Evolutionary conservation across 345 rosid genomes (phyloP).

Genomic region (Lumnitzera racemosa): DNA sequence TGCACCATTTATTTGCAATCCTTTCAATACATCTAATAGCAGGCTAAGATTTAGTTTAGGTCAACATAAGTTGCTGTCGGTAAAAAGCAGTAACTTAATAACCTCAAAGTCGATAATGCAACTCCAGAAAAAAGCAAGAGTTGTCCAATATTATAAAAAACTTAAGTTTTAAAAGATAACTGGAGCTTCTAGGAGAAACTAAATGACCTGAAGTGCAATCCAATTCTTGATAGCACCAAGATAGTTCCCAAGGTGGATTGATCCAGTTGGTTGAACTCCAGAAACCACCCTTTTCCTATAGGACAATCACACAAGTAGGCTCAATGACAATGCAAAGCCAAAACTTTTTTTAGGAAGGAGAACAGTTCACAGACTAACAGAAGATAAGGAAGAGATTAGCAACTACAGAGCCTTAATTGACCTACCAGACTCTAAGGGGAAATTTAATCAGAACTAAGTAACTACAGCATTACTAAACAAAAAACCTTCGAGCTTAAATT

Average conservation of each 20-base stretch:
- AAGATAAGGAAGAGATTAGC: not conserved
- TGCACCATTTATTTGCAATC: too few relatives aligned
- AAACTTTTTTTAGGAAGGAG: not conserved
- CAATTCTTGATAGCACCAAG: constrained; percentile 90
- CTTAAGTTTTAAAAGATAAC: not conserved
- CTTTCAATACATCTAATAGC: too few relatives aligned
- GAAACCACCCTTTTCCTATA: constrained; percentile 78
- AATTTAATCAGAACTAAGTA: too few relatives aligned
- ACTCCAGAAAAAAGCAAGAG: not conserved
- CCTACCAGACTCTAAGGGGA: too few relatives aligned
- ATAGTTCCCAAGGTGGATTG: constrained; percentile 85
- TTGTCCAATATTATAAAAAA: not conserved
- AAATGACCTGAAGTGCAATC: constrained; percentile 67
- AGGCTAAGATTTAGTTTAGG: too few relatives aligned
- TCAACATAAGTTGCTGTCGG: too few relatives aligned
- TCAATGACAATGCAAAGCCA: not conserved
- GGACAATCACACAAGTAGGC: not conserved
- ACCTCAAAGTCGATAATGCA: not conserved
- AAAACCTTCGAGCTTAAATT: too few relatives aligned
- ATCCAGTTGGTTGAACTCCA: constrained; percentile 93
- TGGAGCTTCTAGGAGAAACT: not conserved
- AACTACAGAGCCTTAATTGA: too few relatives aligned
- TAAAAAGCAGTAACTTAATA: too few relatives aligned
- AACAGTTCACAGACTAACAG: not conserved
- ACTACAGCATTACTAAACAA: too few relatives aligned